phyloP scores from a whole-genome alignment of 2,329 filamentous ascomycete species.

The Colletotrichum sp. region DNA sequence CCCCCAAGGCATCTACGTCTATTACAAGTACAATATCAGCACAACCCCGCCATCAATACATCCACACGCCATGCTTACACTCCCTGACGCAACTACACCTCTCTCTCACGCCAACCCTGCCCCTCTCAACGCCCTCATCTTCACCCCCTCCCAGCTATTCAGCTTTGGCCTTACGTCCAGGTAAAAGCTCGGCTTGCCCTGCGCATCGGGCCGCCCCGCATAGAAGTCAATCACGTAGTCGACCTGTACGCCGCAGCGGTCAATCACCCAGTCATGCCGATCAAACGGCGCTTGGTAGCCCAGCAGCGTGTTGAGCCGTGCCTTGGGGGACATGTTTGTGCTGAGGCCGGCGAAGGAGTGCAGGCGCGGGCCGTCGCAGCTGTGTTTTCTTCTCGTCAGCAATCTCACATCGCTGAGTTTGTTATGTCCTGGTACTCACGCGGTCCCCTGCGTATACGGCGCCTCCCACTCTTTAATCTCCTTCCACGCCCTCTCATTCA shows the following conservation, averaged over 20 bases:
- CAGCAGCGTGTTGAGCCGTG: slow-evolving; percentile 79
- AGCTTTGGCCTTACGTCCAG: slow-evolving; percentile 73
- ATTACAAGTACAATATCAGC: not conserved
- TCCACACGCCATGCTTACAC: not conserved
- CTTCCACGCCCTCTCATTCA: slow-evolving; percentile 95
- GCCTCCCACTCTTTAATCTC: slow-evolving; percentile 92
- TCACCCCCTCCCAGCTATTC: slow-evolving; percentile 71
- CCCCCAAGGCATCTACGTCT: not conserved
- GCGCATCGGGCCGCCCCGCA: slow-evolving; percentile 63
- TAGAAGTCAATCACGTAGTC: slow-evolving; percentile 99
- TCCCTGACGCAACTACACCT: fast-evolving
- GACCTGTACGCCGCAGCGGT: slow-evolving; percentile 82
- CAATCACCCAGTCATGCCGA: slow-evolving; percentile 95
- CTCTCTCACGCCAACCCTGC: slow-evolving; percentile 50
- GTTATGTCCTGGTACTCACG: slow-evolving; percentile 43
- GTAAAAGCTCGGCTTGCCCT: slow-evolving; percentile 63
- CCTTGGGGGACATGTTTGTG: slow-evolving; percentile 77
- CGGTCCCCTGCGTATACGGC: slow-evolving; percentile 63
- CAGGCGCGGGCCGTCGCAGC: slow-evolving; percentile 77
- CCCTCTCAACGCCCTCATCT: slow-evolving; percentile 64
- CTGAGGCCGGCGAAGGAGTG: slow-evolving; percentile 82
- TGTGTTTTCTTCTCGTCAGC: slow-evolving; percentile 14
- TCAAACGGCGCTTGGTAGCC: slow-evolving; percentile 96
- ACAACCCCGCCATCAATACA: not conserved
- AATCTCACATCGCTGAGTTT: not conserved